These are phyloP conservation scores for Xylaria cubensis DNA, from an alignment of 495 filamentous ascomycete genomes.

Conservation along the genomic window DNA sequence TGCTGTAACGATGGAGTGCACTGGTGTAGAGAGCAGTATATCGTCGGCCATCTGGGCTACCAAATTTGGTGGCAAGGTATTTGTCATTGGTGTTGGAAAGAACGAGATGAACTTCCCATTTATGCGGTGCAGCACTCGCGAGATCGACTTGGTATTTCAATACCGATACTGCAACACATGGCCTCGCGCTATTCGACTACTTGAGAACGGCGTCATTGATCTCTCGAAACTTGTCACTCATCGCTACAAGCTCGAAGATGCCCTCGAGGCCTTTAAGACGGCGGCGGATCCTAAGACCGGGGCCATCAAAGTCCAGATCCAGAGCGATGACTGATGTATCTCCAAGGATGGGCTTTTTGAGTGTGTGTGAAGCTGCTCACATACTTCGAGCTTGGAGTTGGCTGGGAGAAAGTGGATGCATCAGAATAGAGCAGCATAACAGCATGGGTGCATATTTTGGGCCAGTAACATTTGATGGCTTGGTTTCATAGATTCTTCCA, in stretches of 20 bases:
- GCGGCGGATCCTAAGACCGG: conserved; percentile 87
- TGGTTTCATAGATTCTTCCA: conserved; percentile 12
- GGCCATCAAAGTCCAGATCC: conserved; percentile 94
- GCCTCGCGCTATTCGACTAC: conserved; percentile 88
- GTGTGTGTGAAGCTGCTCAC: not conserved
- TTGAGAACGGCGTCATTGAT: conserved; percentile 82
- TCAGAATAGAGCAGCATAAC: conserved; percentile 11
- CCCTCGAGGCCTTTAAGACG: conserved; percentile 85
- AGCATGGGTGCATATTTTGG: conserved; percentile 20
- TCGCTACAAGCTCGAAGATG: conserved; percentile 83
- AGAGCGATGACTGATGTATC: conserved; percentile 54
- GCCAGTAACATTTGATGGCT: conserved; percentile 1
- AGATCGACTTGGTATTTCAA: conserved; percentile 94
- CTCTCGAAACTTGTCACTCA: conserved; percentile 85
- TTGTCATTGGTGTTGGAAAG: conserved; percentile 91
- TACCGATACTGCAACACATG: conserved; percentile 96
- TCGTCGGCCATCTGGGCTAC: conserved; percentile 83
- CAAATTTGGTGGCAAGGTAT: conserved; percentile 93
- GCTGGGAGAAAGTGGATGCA: not conserved
- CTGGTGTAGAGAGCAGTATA: conserved; percentile 89
- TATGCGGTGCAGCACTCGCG: conserved; percentile 86
- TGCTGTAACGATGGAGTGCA: conserved; percentile 83
- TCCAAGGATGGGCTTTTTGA: not conserved
- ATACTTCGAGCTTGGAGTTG: not conserved
- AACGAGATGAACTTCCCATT: conserved; percentile 94